Base-by-base conservation (phyloP, 2,329 filamentous ascomycete species). In the Akanthomyces muscarius region DNA sequence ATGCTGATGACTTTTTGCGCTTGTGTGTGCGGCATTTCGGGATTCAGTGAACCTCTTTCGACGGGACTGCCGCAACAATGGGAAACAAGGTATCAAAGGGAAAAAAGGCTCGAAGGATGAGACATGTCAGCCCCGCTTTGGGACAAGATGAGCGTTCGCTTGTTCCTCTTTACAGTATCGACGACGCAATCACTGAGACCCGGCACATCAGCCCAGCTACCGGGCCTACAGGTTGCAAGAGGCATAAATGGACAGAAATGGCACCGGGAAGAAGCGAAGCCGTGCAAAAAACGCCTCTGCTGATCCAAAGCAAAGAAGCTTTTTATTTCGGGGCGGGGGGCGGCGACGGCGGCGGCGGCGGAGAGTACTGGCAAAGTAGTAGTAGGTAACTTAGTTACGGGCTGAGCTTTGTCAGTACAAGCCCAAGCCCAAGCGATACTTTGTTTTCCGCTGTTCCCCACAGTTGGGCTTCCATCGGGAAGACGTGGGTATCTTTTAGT, bases 41-140 rank as follows among this genome's bases (percentile, higher is more conserved):
- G 44, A 47, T 47, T 57, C 14, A 30, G 25, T 23, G 30, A 21
- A 21, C 30, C 8, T 33, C 30, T 8, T 33, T 33, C 30, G 30
- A 33, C 30, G 8, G 36, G 11, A 10, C 16, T 30, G 21, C 21
- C 21, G 52, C 41, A 33, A 28, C 41, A 45, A 47, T 50, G 45
- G 36, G 45, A 38, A 59, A 28, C 44, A 47, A 33, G 21, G 54
- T 28, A 54, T 56, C 30, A 38, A 48, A 25, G 45, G 21, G 25
- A 5, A 33, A 38, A 21, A 21, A 21, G 21, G 18, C 11, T 41
- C 7, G 23, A 28, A 57, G 55, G 48, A 33, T 61, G 57, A 61
- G 57, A 61, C 57, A 61, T 61, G 14, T 53, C 33, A 61, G 57
- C 57, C 36, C 48, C 57, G 57, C 47, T 61, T 53, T n/a, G 57